These are phyloP conservation scores for Clitopilus passeckerianus DNA, from an alignment of 768 basidiomycete genomes.

Conservation along the genomic window DNA sequence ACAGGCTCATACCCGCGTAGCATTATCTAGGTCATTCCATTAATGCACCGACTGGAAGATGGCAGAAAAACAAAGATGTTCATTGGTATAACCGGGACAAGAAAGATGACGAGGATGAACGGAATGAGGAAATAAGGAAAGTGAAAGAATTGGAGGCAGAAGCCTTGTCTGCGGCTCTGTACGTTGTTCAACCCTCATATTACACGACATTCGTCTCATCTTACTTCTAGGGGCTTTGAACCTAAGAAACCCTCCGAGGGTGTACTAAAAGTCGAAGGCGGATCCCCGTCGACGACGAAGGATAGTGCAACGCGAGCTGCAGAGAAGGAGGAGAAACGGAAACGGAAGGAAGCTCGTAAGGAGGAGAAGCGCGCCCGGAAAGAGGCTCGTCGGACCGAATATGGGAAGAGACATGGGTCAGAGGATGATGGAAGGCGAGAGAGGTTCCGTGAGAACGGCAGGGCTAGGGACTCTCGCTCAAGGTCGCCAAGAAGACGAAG, in stretches of 20 bases:
- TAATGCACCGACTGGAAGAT: slow-evolving; percentile 92
- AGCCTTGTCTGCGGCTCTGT: slow-evolving; percentile 79
- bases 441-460: not conserved
- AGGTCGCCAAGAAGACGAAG: not conserved
- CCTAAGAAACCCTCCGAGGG: slow-evolving; percentile 36
- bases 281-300: slow-evolving; percentile 12
- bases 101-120: slow-evolving; percentile 35
- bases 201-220: slow-evolving; percentile 1
- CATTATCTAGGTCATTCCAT: slow-evolving; percentile 94
- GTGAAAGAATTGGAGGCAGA: slow-evolving; percentile 90
- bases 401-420: slow-evolving; percentile 7
- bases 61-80: slow-evolving; percentile 97
- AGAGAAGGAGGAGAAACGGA: slow-evolving; percentile 46
- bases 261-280: slow-evolving; percentile 10
- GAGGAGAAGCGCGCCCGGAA: slow-evolving; percentile 57
- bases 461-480: not conserved
- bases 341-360: slow-evolving; percentile 49
- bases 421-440: slow-evolving; percentile 14
- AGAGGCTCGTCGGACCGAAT: slow-evolving; percentile 26
- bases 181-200: slow-evolving; percentile 13
- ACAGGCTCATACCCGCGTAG: slow-evolving; percentile 30
- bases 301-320: slow-evolving; percentile 13
- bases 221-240: slow-evolving; percentile 59
- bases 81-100: slow-evolving; percentile 89
- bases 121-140: slow-evolving; percentile 69